Evolutionary conservation across 768 basidiomycete species (phyloP).

Genomic region (Pulveroboletus sp.): DNA sequence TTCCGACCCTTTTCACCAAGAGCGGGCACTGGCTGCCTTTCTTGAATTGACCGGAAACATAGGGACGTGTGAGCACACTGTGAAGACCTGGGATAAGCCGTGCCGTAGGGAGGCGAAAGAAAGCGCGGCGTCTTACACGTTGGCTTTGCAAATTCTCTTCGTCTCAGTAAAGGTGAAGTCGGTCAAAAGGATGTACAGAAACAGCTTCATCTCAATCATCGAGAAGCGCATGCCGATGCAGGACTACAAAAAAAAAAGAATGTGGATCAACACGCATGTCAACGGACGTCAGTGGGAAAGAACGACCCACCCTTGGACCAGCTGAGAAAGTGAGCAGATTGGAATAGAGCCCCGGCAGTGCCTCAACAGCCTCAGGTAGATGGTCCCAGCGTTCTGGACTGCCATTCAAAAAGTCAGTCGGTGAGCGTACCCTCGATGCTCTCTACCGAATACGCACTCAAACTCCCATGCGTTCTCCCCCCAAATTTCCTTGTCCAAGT

Average conservation of each 20-base stretch:
- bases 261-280: background rate
- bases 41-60: conserved; percentile 46
- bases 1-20: conserved; percentile 37
- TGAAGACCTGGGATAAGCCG: background rate
- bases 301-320: conserved; percentile 64
- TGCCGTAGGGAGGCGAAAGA: background rate
- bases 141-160: conserved; percentile 50
- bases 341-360: conserved; percentile 67
- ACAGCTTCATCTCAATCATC: conserved; percentile 77
- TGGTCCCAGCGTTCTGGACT: conserved; percentile 82
- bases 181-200: conserved; percentile 65
- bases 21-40: conserved; percentile 64
- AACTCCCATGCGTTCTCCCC: conserved; percentile 80
- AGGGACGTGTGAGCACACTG: conserved; percentile 65
- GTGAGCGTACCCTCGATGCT: conserved; percentile 2
- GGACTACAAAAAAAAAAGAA: conserved; percentile 44
- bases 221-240: conserved; percentile 83
- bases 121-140: conserved; percentile 46
- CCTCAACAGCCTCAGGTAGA: conserved; percentile 62
- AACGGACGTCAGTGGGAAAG: too few species aligned
- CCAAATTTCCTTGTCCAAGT: conserved; percentile 74
- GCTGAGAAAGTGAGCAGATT: conserved; percentile 75
- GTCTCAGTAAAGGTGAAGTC: conserved; percentile 57
- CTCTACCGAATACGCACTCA: conserved; percentile 43
- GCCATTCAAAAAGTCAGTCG: background rate